Evolutionary conservation across 2,329 filamentous ascomycete species (phyloP), one percentile per base, ranked within the genome.

Genomic region (Alternaria arbusti): DNA sequence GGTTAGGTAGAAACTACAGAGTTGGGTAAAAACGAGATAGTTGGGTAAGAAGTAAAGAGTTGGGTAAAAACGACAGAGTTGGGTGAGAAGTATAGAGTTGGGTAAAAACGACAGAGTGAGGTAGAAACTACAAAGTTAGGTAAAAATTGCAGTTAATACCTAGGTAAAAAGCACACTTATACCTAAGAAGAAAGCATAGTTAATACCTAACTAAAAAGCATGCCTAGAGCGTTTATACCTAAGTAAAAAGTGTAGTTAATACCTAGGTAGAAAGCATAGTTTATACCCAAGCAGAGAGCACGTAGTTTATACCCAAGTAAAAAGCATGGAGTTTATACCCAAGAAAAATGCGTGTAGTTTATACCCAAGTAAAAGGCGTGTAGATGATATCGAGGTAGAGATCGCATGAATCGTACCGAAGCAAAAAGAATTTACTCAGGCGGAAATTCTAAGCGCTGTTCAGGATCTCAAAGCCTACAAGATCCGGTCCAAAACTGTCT

Each of bases 401-500:
- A 11, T 10, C n/a, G 0, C 1, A 17, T 40, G 1, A 0, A 40
- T 0, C 17, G 2, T 40, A 17, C 15, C 5, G 10, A 17, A 40
- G 3, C n/a, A 40, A 17, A 1, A 1, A 11, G n/a, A 17, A 17
- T 10, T 4, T 45, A 20, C 20, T 10, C 17, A 17, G 7, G 20
- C 0, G 17, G 10, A 26, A 13, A 15, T 22, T 55, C 17, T 46
- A 36, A 26, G 17, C 6, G 32, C 64, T 52, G 70, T 26, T 65
- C 66, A 73, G n/a, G 5, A 77, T n/a, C 52, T 72, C 71, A 17
- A 78, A 68, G 8, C 76, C 76, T 5, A 78, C 71, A 9, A 78
- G 40, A 59, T 78, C 75, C 1, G 76, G 75, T 23, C 68, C 74
- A 45, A 55, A 69, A 10, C 26, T 46, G 23, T 58, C 60, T 11